Evolutionary conservation across 2,329 filamentous ascomycete species (phyloP).

Genomic region (Bipolaris oryzae): DNA sequence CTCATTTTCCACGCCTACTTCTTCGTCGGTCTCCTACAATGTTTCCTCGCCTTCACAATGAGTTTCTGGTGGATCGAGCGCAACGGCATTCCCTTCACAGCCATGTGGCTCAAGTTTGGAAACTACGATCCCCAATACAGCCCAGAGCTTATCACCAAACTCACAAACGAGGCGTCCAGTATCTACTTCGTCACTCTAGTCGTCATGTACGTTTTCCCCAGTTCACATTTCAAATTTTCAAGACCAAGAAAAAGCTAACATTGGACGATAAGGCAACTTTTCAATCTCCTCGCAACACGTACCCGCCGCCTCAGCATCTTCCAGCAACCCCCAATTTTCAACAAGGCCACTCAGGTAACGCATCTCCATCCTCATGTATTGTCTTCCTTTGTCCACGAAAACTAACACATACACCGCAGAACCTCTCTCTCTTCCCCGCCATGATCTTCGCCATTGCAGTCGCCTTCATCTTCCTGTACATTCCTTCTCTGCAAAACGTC

Average conservation of each 20-base stretch:
- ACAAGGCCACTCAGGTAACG: conserved; percentile 59
- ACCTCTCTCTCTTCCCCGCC: conserved; percentile 71
- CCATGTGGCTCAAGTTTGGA: conserved; percentile 64
- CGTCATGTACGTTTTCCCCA: conserved; percentile 64
- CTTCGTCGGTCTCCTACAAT: conserved; percentile 65
- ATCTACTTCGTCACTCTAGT: conserved; percentile 83
- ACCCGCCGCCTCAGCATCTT: conserved; percentile 67
- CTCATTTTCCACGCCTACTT: conserved; percentile 76
- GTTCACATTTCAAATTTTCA: not conserved
- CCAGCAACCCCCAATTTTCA: conserved; percentile 71
- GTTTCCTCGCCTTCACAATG: conserved; percentile 53
- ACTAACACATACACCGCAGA: conserved; percentile 52
- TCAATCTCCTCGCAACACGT: conserved; percentile 73
- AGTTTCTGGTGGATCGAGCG: conserved; percentile 53
- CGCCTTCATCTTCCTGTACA: conserved; percentile 70
- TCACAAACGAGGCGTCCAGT: conserved; percentile 69
- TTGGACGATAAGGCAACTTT: conserved; percentile 65
- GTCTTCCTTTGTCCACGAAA: too few species aligned
- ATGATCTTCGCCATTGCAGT: conserved; percentile 72
- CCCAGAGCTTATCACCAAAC: conserved; percentile 44
- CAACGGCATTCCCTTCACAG: conserved; percentile 66
- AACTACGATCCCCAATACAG: conserved; percentile 34
- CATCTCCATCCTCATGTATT: not conserved
- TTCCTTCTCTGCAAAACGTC: conserved; percentile 66
- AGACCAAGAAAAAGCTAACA: conserved; percentile 9